Evolutionary conservation across 2,329 filamentous ascomycete species (phyloP).

Genomic region (Cytospora piceicola): DNA sequence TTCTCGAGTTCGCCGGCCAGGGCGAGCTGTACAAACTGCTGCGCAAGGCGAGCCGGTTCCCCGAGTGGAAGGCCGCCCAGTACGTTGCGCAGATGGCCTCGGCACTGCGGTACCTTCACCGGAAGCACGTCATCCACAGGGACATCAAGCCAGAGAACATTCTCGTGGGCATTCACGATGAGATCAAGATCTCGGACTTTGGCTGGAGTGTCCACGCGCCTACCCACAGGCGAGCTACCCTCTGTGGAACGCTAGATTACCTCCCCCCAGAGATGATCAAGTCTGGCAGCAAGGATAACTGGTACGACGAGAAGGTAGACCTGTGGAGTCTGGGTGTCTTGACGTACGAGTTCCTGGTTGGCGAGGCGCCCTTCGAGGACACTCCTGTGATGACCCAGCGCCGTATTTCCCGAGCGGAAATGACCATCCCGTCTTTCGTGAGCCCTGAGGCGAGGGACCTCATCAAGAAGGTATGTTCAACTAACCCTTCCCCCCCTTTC

Average conservation of each 20-base stretch:
- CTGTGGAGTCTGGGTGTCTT: slow-evolving; percentile 94
- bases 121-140: slow-evolving; percentile 95
- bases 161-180: slow-evolving; percentile 90
- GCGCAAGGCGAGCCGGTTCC: slow-evolving; percentile 76
- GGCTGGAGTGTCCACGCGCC: slow-evolving; percentile 98
- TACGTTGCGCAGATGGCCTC: slow-evolving; percentile 92
- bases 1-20: slow-evolving; percentile 83
- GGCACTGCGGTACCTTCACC: slow-evolving; percentile 86
- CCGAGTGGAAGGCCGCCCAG: slow-evolving; percentile 83
- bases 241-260: slow-evolving; percentile 97
- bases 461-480: slow-evolving; percentile 78
- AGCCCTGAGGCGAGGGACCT: slow-evolving; percentile 88
- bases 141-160: slow-evolving; percentile 99
- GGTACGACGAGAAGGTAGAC: slow-evolving; percentile 93
- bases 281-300: slow-evolving; percentile 78
- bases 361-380: slow-evolving; percentile 96
- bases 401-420: slow-evolving; percentile 85
- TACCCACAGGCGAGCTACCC: slow-evolving; percentile 89
- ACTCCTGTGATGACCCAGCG: slow-evolving; percentile 92
- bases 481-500: background rate
- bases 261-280: slow-evolving; percentile 97
- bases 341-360: slow-evolving; percentile 94
- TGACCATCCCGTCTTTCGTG: slow-evolving; percentile 89
- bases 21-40: slow-evolving; percentile 89
- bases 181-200: slow-evolving; percentile 98